Percentiles rank a stretch among this genome's conserved stretches.
Evolutionary conservation across 345 rosid genomes (phyloP).

Genomic region (Eucalyptus camaldulensis): DNA sequence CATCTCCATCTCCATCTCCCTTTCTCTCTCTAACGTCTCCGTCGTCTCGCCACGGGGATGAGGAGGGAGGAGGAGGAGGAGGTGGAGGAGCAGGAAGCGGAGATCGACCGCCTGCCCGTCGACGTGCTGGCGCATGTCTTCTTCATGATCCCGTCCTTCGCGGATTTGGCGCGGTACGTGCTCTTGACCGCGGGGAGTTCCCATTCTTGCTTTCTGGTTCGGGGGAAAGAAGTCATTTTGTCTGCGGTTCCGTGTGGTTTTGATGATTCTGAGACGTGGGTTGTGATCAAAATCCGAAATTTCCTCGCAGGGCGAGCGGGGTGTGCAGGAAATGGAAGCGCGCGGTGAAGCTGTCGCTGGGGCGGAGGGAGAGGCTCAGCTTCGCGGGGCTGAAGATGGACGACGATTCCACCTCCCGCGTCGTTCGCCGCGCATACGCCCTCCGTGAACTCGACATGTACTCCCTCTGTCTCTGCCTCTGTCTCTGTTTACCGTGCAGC

Average conservation of each 20-base stretch:
- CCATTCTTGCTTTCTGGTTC: neutral
- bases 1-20: neutral
- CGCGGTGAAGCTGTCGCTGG: conserved; percentile 78
- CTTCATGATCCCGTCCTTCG: conserved; percentile 45
- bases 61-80: conserved; percentile 1
- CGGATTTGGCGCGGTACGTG: conserved; percentile 78
- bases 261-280: neutral
- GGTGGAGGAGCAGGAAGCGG: conserved; percentile 40
- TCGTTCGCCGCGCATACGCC: conserved; percentile 54
- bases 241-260: neutral
- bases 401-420: conserved; percentile 65
- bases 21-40: neutral
- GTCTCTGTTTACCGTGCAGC: neutral
- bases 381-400: conserved; percentile 85
- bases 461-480: neutral
- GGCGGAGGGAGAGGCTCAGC: conserved; percentile 50
- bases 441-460: conserved; percentile 93
- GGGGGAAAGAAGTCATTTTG: neutral
- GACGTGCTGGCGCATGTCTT: conserved; percentile 74
- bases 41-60: neutral
- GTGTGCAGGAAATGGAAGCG: conserved; percentile 84
- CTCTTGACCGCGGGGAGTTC: neutral
- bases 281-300: neutral
- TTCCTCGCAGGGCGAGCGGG: conserved; percentile 45
- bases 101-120: conserved; percentile 65